Conservation (phyloP, 306 rosid species). For the Acacia acuminata region DNA sequence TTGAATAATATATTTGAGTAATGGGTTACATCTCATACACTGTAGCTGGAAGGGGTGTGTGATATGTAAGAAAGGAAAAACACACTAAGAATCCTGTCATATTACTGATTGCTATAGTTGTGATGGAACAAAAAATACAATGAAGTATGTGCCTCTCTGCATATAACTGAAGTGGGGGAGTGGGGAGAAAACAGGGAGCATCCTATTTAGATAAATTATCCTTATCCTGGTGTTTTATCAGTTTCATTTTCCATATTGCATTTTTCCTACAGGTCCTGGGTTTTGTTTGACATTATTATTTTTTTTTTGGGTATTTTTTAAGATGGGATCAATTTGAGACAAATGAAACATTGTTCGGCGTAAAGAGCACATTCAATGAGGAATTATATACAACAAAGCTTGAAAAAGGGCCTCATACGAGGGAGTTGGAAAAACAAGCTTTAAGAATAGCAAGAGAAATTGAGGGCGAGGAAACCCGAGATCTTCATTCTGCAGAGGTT, state of each 20-base stretch:
- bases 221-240: not conserved
- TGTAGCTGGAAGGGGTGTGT: not conserved
- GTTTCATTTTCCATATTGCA: slow-evolving; percentile 13
- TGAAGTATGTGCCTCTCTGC: not conserved
- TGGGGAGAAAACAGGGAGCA: not conserved
- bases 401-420: slow-evolving; percentile 77
- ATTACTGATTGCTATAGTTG: not conserved
- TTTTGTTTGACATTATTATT: slow-evolving; percentile 13
- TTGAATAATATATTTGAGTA: not conserved
- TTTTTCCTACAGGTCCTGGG: not conserved
- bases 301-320: slow-evolving; percentile 10
- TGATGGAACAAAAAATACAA: not conserved
- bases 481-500: slow-evolving; percentile 95
- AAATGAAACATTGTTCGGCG: slow-evolving; percentile 84
- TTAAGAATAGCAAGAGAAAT: slow-evolving; percentile 85
- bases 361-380: slow-evolving; percentile 88
- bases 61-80: not conserved
- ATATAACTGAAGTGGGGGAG: not conserved
- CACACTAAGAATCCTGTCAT: not conserved
- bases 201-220: not conserved
- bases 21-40: not conserved
- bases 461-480: slow-evolving; percentile 92
- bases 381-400: slow-evolving; percentile 93
- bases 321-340: slow-evolving; percentile 97
- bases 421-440: slow-evolving; percentile 82